These are phyloP conservation scores for Fusarium piperis DNA, from an alignment of 2,329 filamentous ascomycete species.

Conservation along the genomic window DNA sequence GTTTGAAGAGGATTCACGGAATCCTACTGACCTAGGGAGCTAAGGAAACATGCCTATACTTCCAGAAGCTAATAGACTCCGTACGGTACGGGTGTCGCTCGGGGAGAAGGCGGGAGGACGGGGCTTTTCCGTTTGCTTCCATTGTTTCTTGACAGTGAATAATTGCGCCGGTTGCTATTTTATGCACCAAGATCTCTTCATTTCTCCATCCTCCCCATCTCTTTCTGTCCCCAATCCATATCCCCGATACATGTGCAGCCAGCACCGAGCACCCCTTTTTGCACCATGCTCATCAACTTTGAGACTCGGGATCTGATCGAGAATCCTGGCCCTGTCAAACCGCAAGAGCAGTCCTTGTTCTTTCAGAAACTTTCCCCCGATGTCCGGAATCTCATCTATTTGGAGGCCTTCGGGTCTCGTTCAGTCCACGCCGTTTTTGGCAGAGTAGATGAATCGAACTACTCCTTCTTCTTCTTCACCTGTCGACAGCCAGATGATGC, in stretches of 20 bases:
- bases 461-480: not conserved
- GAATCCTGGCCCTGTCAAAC: not conserved
- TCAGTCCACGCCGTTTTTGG: not conserved
- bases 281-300: not conserved
- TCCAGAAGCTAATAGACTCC: not conserved
- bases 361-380: not conserved
- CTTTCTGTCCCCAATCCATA: not conserved
- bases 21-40: not conserved
- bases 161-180: not conserved
- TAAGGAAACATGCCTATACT: not conserved
- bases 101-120: not conserved
- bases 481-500: not conserved
- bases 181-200: not conserved
- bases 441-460: not conserved
- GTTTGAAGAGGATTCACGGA: not conserved
- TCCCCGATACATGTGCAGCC: not conserved
- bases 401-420: not conserved
- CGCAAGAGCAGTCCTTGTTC: not conserved
- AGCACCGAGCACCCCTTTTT: not conserved
- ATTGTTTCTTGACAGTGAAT: no score
- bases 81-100: not conserved
- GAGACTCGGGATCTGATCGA: not conserved
- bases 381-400: not conserved
- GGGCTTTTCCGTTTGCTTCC: not conserved
- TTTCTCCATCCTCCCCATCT: not conserved